A percentile compares a stretch with the other conserved stretches of the same genome.
Conservation (phyloP, 2,329 filamentous ascomycete species). For the Colletotrichum scovillei region DNA sequence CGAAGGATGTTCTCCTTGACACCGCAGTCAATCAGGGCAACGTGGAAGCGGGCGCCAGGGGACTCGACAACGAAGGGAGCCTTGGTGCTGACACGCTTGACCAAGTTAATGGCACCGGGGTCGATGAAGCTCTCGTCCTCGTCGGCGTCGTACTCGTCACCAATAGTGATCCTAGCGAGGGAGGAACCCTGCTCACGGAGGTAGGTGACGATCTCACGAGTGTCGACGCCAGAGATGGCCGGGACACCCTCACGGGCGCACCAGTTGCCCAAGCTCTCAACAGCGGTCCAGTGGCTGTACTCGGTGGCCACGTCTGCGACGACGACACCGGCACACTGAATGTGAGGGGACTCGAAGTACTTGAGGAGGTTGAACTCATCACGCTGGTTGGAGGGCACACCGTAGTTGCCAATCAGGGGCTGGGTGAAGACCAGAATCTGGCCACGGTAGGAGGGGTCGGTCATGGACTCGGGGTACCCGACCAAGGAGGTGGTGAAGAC, state of each 20-base stretch:
- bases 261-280: constrained; percentile 93
- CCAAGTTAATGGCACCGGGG: constrained; percentile 95
- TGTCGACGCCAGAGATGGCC: constrained; percentile 96
- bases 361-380: constrained; percentile 92
- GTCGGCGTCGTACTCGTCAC: constrained; percentile 98
- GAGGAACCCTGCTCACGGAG: constrained; percentile 97
- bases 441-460: constrained; percentile 87
- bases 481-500: constrained; percentile 99
- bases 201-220: constrained; percentile 94
- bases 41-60: constrained; percentile 83
- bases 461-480: constrained; percentile 96
- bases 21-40: constrained; percentile 96
- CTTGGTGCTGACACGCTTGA: constrained; percentile 97
- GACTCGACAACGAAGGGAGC: constrained; percentile 95
- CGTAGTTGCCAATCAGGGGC: constrained; percentile 98
- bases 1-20: constrained; percentile 99
- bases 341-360: constrained; percentile 98
- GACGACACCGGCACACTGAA: constrained; percentile 95
- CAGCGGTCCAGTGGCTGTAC: constrained; percentile 99
- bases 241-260: constrained; percentile 96
- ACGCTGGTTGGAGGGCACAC: constrained; percentile 86
- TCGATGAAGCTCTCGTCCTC: constrained; percentile 97
- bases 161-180: constrained; percentile 91
- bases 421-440: constrained; percentile 99
- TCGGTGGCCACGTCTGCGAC: constrained; percentile 93